Evolutionary conservation across 352 stramenopile genomes (phyloP).

Genomic region (Pythium insidiosum): DNA sequence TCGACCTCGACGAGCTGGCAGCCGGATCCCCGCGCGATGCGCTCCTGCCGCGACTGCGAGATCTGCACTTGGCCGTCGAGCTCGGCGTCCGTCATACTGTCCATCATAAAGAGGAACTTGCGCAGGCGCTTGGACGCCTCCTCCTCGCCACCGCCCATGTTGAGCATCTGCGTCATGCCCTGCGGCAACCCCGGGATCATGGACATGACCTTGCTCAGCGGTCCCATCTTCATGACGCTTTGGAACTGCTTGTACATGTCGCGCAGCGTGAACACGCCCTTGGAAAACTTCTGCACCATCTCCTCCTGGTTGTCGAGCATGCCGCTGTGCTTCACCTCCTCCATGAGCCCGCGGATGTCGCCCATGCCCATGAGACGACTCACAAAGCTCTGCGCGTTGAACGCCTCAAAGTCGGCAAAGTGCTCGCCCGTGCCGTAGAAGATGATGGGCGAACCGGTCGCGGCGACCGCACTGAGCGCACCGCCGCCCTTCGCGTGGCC

Average conservation of each 20-base stretch:
- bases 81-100: constrained; percentile 97
- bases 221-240: constrained; percentile 97
- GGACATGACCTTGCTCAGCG: constrained; percentile 96
- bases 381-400: constrained; percentile 97
- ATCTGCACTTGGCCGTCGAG: constrained; percentile 89
- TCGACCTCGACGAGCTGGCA: constrained; percentile 84
- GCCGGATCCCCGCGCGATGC: constrained; percentile 90
- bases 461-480: constrained; percentile 96
- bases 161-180: constrained; percentile 85
- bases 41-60: constrained; percentile 57
- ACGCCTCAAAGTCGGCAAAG: constrained; percentile 98
- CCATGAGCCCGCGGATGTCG: constrained; percentile 94
- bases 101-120: constrained; percentile 99
- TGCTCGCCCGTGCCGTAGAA: constrained; percentile 98
- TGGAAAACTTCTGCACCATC: constrained; percentile 94
- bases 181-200: constrained; percentile 97
- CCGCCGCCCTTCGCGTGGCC: constrained; percentile 98
- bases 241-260: constrained; percentile 99
- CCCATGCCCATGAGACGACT: constrained; percentile 97
- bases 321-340: constrained; percentile 88
- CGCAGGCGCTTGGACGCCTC: constrained; percentile 90
- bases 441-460: constrained; percentile 96
- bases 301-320: constrained; percentile 94
- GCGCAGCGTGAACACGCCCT: constrained; percentile 95
- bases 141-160: constrained; percentile 89